Conservation (phyloP, 2,329 filamentous ascomycete species). For the Penicillium sp. region DNA sequence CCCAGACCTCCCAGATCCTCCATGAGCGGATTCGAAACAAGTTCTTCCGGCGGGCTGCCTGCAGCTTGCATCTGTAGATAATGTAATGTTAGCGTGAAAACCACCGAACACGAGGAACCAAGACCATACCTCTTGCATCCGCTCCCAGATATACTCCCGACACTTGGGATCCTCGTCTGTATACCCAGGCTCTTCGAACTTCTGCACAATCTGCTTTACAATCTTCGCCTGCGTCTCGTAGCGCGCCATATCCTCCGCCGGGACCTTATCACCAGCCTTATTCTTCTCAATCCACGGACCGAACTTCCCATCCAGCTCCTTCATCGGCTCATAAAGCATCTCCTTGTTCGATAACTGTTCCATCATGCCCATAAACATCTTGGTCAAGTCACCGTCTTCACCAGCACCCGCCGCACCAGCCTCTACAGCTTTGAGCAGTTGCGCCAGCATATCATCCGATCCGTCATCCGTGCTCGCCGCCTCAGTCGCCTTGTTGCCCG, state of each 20-base stretch:
- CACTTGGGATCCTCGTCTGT: slow-evolving; percentile 74
- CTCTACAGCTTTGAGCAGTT: slow-evolving; percentile 86
- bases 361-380: slow-evolving; percentile 98
- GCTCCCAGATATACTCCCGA: slow-evolving; percentile 88
- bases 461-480: slow-evolving; percentile 58
- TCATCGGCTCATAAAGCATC: slow-evolving; percentile 97
- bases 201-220: slow-evolving; percentile 78
- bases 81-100: slow-evolving; percentile 11
- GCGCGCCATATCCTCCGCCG: slow-evolving; percentile 65
- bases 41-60: slow-evolving; percentile 81
- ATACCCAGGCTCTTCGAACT: slow-evolving; percentile 79
- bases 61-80: slow-evolving; percentile 85
- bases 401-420: slow-evolving; percentile 54
- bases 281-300: slow-evolving; percentile 84
- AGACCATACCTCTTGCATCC: slow-evolving; percentile 81
- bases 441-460: slow-evolving; percentile 77
- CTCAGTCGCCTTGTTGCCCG: slow-evolving; percentile 76
- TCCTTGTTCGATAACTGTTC: slow-evolving; percentile 98
- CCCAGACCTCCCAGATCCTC: slow-evolving; percentile 75
- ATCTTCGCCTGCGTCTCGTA: slow-evolving; percentile 76
- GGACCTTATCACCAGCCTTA: slow-evolving; percentile 52
- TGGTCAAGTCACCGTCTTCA: slow-evolving; percentile 79
- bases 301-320: slow-evolving; percentile 89
- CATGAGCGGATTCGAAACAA: slow-evolving; percentile 55
- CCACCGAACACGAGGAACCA: not conserved